Conservation (phyloP, 306 rosid genomes). For the Dryas octopetala region DNA sequence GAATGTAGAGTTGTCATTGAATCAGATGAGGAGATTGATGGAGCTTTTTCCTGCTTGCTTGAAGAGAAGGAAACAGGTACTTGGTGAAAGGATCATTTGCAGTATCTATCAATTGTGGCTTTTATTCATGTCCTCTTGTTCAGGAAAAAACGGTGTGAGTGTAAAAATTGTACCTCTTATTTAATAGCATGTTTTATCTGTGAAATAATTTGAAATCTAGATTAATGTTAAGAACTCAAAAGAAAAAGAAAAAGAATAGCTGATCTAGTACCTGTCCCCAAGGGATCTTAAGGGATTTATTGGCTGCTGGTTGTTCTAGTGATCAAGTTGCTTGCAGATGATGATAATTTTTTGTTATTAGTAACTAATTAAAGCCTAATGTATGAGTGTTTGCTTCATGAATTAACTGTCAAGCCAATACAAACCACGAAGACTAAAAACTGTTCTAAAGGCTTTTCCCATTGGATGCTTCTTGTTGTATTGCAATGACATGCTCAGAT, state of each 20-base stretch:
- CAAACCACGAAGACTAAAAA: not conserved
- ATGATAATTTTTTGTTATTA: not conserved
- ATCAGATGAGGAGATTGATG: constrained; percentile 79
- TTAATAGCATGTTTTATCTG: not conserved
- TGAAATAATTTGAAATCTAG: not conserved
- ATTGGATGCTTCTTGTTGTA: not conserved
- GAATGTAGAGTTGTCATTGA: constrained; percentile 63
- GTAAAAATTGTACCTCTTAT: not conserved
- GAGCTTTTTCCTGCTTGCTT: constrained; percentile 66
- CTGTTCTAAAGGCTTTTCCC: too few relatives aligned
- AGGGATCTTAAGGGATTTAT: not conserved
- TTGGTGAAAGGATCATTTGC: constrained; percentile 29
- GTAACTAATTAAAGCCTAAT: not conserved
- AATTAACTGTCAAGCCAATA: not conserved
- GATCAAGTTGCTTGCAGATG: not conserved
- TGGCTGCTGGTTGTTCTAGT: not conserved
- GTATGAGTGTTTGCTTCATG: not conserved
- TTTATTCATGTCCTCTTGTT: not conserved
- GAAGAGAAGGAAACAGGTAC: constrained; percentile 62
- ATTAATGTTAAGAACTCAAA: not conserved
- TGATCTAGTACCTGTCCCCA: not conserved
- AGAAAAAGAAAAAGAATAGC: not conserved
- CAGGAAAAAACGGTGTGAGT: not conserved
- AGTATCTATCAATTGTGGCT: constrained; percentile 5
- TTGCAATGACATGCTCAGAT: not conserved